Base-by-base conservation (phyloP, 257 asterid genomes). In the Datura wrightii region DNA sequence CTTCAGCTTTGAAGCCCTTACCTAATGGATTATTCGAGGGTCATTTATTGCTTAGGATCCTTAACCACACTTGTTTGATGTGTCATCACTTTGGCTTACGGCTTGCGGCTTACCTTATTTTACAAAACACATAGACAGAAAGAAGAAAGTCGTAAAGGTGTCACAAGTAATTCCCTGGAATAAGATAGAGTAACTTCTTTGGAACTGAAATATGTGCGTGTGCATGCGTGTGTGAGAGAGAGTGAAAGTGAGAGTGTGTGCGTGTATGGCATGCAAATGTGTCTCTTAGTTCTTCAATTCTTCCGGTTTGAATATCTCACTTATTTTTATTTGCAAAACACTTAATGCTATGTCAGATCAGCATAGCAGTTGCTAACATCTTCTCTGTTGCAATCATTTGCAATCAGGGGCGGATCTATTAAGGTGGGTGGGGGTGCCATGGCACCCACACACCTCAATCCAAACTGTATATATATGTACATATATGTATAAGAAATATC, bases 11-110 rank as follows among this genome's bases (percentile, higher is more conserved):
- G 59, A 74, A 74, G 42, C 0, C 9, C 59, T n/a, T 3, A 1
- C 42, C 59, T 74, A 74, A 48, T 48, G 59, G 59, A 48, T 74
- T 50, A 24, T 48, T 74, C 19, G 59, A 74, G 59, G 18, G 80
- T 6, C 19, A 46, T 74, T 48, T 74, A 74, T 8, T 48, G 80
- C 6, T 74, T 48, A 48, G 41, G 60, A 48, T 74, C 37, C 80
- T 48, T 74, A 48, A 11, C 18, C n/a, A 48, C 36, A 48, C 11
- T 48, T 46, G 59, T 19, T 46, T 46, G 59, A 10, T 74, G 59
- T 0, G 11, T 74, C 44, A 11, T 48, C 19, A 48, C 80, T 48
- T 65, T 24, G 31, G 31, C 31, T 24, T 24, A 24, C 1, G 31
- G 0, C 31, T 24, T 24, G 52, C 11, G 1, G 3, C 52, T 69